These are phyloP conservation scores for Aureobasidium sp. DNA, from an alignment of 2,329 filamentous ascomycete genomes.

Conservation along the genomic window DNA sequence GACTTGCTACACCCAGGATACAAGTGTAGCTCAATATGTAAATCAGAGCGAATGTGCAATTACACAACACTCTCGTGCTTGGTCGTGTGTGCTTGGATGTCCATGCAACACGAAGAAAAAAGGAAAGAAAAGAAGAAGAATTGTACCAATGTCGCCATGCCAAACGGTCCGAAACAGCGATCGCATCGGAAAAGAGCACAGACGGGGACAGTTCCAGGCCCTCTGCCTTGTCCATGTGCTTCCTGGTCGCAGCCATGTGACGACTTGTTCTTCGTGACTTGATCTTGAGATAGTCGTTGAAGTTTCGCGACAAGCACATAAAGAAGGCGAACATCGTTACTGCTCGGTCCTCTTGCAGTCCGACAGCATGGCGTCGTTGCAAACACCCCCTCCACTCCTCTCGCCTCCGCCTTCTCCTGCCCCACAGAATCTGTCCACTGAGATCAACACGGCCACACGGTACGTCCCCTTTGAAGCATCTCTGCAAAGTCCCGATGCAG, in stretches of 20 bases:
- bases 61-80: not conserved
- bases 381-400: constrained; percentile 8
- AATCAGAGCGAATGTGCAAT: not conserved
- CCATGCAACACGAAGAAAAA: not conserved
- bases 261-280: not conserved
- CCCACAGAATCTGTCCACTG: constrained; percentile 27
- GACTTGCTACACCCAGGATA: not conserved
- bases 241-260: not conserved
- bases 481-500: not conserved
- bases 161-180: not conserved
- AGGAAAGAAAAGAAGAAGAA: not conserved
- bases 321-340: not conserved
- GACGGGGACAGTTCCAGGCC: not conserved
- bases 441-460: constrained; percentile 38
- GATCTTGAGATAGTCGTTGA: not conserved
- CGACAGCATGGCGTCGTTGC: constrained; percentile 11
- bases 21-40: not conserved
- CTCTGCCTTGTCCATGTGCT: not conserved
- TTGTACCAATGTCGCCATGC: not conserved
- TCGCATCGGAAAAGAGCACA: constrained; percentile 6
- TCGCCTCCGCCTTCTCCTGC: constrained; percentile 17
- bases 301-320: not conserved
- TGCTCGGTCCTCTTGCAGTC: not conserved
- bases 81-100: not conserved
- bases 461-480: constrained; percentile 20